Evolutionary conservation across 1,284 basidiomycete genomes (phyloP).

Genomic region (Ceratobasidium sp.): DNA sequence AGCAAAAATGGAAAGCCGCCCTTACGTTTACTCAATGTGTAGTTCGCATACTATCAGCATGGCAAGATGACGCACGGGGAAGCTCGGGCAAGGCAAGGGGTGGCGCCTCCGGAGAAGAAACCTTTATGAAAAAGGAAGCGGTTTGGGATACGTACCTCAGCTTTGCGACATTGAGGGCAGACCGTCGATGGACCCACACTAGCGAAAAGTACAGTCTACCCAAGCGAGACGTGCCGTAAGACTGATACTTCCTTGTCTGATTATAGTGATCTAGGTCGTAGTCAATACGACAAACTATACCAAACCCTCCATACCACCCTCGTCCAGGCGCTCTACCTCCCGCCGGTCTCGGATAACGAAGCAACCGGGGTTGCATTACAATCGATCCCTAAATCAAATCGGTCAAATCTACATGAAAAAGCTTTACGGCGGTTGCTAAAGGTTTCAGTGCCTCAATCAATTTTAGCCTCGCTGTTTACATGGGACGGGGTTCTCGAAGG

Average conservation of each 20-base stretch:
- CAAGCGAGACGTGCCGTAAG: background rate
- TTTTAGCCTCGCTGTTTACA: constrained; percentile 61
- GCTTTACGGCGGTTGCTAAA: constrained; percentile 63
- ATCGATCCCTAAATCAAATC: background rate
- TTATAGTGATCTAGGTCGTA: constrained; percentile 10
- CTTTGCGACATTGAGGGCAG: constrained; percentile 18
- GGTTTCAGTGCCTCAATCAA: constrained; percentile 53
- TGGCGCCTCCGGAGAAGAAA: constrained; percentile 63
- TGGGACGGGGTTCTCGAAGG: constrained; percentile 75
- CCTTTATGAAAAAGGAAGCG: constrained; percentile 70
- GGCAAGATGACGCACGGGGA: constrained; percentile 51
- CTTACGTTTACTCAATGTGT: constrained; percentile 72
- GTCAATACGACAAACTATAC: constrained; percentile 8
- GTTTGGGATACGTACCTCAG: constrained; percentile 37
- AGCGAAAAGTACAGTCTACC: constrained; percentile 17
- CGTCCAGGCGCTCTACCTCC: constrained; percentile 64
- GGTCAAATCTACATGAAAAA: constrained; percentile 48
- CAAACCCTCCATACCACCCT: background rate
- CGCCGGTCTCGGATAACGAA: constrained; percentile 56
- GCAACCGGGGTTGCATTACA: background rate
- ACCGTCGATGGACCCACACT: constrained; percentile 38
- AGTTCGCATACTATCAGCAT: constrained; percentile 66
- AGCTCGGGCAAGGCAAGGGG: constrained; percentile 49
- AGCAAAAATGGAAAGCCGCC: constrained; percentile 73
- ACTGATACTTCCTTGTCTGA: background rate